A percentile compares a stretch with the other conserved stretches of the same genome.
These are phyloP conservation scores for Aspergillus nomiae DNA, from an alignment of 2,329 filamentous ascomycete genomes.

Conservation along the genomic window DNA sequence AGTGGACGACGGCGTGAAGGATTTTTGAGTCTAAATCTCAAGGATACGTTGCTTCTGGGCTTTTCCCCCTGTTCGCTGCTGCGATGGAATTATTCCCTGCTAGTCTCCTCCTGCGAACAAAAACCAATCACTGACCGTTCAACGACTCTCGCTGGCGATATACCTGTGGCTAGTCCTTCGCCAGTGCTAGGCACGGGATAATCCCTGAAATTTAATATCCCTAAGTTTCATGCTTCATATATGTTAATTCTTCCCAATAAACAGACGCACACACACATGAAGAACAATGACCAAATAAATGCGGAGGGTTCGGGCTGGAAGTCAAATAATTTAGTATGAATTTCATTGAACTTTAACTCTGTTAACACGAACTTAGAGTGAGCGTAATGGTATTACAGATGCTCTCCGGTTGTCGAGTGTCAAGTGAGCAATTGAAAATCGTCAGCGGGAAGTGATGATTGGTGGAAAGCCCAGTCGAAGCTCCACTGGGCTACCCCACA, in stretches of 20 bases:
- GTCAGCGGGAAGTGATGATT: slow-evolving; percentile 4
- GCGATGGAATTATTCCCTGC: neutral
- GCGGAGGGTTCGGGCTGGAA: neutral
- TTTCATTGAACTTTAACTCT: slow-evolving; percentile 3
- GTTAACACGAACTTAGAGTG: neutral
- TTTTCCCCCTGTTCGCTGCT: neutral
- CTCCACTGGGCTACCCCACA: slow-evolving; percentile 13
- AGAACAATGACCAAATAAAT: neutral
- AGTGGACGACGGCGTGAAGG: neutral
- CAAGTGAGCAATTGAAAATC: slow-evolving; percentile 7
- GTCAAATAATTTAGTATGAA: neutral
- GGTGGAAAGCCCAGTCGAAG: neutral
- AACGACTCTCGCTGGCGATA: neutral
- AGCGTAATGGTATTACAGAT: slow-evolving; percentile 6
- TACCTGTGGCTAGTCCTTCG: neutral
- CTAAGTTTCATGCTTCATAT: neutral
- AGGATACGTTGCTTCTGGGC: neutral
- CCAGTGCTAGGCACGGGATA: neutral
- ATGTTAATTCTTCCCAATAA: neutral
- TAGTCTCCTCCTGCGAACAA: neutral
- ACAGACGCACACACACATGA: neutral
- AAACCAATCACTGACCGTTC: neutral
- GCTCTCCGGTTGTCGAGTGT: neutral
- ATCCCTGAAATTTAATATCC: neutral
- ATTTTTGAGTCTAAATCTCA: neutral